Evolutionary conservation across 257 asterid species (phyloP).

Genomic region (Solanum infundibuliforme): DNA sequence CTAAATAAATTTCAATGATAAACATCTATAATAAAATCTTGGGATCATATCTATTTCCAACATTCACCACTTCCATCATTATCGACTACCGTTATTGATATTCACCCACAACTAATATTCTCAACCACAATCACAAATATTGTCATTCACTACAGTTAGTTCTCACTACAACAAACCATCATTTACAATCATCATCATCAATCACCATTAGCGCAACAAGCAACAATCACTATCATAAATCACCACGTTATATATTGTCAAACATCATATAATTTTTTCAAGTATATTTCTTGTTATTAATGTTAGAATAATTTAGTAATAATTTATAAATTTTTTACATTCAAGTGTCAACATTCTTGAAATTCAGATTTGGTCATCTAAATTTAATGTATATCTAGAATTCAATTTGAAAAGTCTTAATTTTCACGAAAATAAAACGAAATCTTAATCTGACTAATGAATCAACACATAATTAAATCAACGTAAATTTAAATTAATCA

Average conservation of each 20-base stretch:
- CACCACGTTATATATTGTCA: neutral
- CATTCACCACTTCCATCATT: neutral
- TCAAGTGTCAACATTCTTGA: too few relatives aligned
- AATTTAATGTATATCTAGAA: neutral
- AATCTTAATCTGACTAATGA: rapidly evolving
- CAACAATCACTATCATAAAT: neutral
- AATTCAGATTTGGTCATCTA: too few relatives aligned
- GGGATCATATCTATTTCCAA: too few relatives aligned
- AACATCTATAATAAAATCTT: too few relatives aligned
- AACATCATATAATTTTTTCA: rapidly evolving
- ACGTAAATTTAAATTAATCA: neutral
- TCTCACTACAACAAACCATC: rapidly evolving
- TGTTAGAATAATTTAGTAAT: too few relatives aligned
- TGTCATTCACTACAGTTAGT: rapidly evolving
- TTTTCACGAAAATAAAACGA: too few relatives aligned
- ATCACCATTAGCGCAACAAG: neutral
- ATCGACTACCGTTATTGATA: rapidly evolving
- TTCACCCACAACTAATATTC: rapidly evolving
- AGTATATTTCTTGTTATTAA: too few relatives aligned
- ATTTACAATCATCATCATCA: neutral
- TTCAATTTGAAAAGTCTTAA: neutral
- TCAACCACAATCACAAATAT: neutral
- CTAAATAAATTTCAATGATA: neutral
- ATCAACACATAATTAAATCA: rapidly evolving
- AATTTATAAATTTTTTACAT: too few relatives aligned